Percentiles rank a stretch among this genome's conserved stretches.
phyloP scores from a whole-genome alignment of 495 filamentous ascomycete genomes.

The Rostrohypoxylon terebratum region DNA sequence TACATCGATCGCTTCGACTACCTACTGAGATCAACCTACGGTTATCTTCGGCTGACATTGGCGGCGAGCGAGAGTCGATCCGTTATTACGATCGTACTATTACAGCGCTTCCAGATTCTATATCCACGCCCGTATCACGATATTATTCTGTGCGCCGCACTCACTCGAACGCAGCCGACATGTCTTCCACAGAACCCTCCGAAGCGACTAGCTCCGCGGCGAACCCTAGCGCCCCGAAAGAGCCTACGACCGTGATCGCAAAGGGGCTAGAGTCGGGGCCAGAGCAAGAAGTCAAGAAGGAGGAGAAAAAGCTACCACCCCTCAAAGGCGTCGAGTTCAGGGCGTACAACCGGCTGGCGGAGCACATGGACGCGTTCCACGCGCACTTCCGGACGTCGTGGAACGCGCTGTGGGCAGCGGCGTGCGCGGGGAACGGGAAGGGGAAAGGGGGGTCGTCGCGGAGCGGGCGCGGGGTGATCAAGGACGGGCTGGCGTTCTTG shows the following conservation, averaged over 20 bases:
- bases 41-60: background rate
- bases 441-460: slow-evolving; percentile 44
- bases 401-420: slow-evolving; percentile 74
- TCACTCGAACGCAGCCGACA: slow-evolving; percentile 13
- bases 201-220: slow-evolving; percentile 7
- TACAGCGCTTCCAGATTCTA: background rate
- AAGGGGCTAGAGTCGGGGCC: slow-evolving; percentile 2
- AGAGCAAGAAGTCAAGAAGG: slow-evolving; percentile 9
- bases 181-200: slow-evolving; percentile 26
- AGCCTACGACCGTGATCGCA: background rate
- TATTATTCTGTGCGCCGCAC: background rate
- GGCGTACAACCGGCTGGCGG: slow-evolving; percentile 77
- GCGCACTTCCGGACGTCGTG: slow-evolving; percentile 80
- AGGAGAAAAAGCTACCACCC: slow-evolving; percentile 30
- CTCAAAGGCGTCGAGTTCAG: slow-evolving; percentile 57
- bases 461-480: slow-evolving; percentile 65
- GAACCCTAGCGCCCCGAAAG: background rate
- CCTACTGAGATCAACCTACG: background rate
- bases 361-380: slow-evolving; percentile 85
- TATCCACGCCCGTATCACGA: background rate
- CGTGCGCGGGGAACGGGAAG: slow-evolving; percentile 60
- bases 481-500: slow-evolving; percentile 72
- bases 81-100: background rate
- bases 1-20: background rate
- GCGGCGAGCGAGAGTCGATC: background rate